Evolutionary conservation across 306 rosid genomes (phyloP).

Genomic region (Fragaria vesca): DNA sequence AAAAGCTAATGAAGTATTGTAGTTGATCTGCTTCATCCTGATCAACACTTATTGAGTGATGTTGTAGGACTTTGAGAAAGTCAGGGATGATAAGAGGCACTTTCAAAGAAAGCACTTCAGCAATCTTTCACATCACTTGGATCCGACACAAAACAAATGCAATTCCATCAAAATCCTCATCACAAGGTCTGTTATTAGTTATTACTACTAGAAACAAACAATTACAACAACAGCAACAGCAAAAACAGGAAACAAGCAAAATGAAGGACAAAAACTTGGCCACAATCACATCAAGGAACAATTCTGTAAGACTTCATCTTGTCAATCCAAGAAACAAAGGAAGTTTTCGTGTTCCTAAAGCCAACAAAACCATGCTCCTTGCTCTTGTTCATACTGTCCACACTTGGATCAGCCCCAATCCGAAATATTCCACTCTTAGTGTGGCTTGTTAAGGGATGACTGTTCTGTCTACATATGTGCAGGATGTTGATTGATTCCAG

Average conservation of each 20-base stretch:
- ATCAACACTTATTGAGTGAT: background rate
- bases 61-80: background rate
- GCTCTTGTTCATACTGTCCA: constrained; percentile 49
- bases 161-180: background rate
- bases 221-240: background rate
- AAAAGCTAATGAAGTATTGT: background rate
- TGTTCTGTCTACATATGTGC: too few species aligned
- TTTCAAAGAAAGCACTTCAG: background rate
- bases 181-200: background rate
- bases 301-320: constrained; percentile 42
- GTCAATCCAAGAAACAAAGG: constrained; percentile 48
- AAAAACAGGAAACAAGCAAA: background rate
- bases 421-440: too few species aligned
- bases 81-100: background rate
- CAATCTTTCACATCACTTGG: background rate
- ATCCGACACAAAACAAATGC: background rate
- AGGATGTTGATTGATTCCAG: too few species aligned
- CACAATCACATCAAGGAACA: constrained; percentile 38
- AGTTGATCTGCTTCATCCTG: background rate
- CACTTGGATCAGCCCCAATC: too few species aligned
- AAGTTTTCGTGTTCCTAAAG: constrained; percentile 48
- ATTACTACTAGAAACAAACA: background rate
- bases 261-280: background rate
- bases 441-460: too few species aligned
- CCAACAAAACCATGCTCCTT: constrained; percentile 63